Conservation (phyloP, 2,329 filamentous ascomycete species). For the Fusarium irregulare region DNA sequence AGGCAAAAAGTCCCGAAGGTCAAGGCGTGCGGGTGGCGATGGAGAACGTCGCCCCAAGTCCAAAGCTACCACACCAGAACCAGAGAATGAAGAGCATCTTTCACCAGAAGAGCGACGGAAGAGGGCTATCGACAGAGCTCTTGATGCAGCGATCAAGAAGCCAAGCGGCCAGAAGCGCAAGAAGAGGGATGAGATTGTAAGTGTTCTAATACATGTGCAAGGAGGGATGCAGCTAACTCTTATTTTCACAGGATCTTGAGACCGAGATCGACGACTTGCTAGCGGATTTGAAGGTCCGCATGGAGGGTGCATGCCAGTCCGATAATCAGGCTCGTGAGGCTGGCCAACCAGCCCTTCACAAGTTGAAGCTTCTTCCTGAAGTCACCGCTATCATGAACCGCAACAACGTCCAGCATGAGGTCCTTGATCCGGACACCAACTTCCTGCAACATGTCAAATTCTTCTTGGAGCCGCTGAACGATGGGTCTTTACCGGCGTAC, state of each 20-base stretch:
- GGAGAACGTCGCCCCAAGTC: conserved; percentile 62
- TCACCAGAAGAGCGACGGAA: conserved; percentile 87
- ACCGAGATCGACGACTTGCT: conserved; percentile 91
- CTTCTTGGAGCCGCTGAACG: conserved; percentile 94
- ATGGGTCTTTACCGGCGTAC: conserved; percentile 93
- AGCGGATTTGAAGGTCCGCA: conserved; percentile 84
- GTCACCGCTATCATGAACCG: conserved; percentile 90
- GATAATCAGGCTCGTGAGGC: conserved; percentile 86
- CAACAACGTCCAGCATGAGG: conserved; percentile 83
- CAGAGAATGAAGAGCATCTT: conserved; percentile 80
- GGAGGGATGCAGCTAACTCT: conserved; percentile 35
- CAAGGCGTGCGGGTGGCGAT: conserved; percentile 57
- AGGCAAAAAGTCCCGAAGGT: conserved; percentile 59
- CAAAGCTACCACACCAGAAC: conserved; percentile 61
- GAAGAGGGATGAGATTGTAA: conserved; percentile 88
- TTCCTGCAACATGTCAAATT: conserved; percentile 95
- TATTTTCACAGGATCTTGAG: conserved; percentile 77
- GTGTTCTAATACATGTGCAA: conserved; percentile 47
- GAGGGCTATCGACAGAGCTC: conserved; percentile 84
- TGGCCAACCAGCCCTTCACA: conserved; percentile 86
- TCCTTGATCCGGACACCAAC: conserved; percentile 95
- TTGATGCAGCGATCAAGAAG: conserved; percentile 90
- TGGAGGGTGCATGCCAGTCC: conserved; percentile 89
- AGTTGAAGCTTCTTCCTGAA: conserved; percentile 92
- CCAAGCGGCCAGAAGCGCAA: conserved; percentile 72